phyloP scores from a whole-genome alignment of 805 yeast species.

The Candida railenensis region DNA sequence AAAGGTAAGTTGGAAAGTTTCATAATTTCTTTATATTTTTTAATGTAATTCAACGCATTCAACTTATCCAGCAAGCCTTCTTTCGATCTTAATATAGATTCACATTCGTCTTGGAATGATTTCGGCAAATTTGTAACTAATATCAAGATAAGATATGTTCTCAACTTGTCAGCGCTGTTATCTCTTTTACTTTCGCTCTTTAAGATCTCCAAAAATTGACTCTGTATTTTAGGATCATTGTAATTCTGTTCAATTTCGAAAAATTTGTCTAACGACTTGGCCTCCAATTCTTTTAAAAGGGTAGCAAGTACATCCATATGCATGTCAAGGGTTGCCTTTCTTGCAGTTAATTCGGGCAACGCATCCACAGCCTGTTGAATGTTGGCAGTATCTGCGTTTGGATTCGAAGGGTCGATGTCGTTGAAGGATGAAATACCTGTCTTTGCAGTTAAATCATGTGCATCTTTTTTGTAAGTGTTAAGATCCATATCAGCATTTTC shows the following conservation, averaged over 20 bases:
- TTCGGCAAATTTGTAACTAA: constrained; percentile 44
- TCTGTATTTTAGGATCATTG: constrained; percentile 56
- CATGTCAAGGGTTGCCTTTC: constrained; percentile 87
- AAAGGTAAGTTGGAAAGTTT: constrained; percentile 20
- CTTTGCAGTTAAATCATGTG: constrained; percentile 76
- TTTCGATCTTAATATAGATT: constrained; percentile 51
- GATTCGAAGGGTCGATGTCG: constrained; percentile 61
- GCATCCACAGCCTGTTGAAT: constrained; percentile 87
- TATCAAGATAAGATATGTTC: constrained; percentile 83
- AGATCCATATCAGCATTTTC: constrained; percentile 89
- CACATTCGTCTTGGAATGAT: constrained; percentile 51
- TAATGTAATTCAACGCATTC: constrained; percentile 67
- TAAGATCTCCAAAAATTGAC: constrained; percentile 59
- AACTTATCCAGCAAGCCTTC: constrained; percentile 52
- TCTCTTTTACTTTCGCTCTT: constrained; percentile 53
- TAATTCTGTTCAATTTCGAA: constrained; percentile 92
- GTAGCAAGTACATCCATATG: constrained; percentile 95
- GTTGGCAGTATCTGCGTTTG: constrained; percentile 57
- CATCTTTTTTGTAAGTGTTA: constrained; percentile 79
- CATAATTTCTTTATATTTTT: constrained; percentile 68
- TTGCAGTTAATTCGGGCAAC: constrained; percentile 86
- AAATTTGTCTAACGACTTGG: constrained; percentile 83
- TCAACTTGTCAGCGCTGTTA: constrained; percentile 72
- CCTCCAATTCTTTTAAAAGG: constrained; percentile 76
- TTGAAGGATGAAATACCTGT: constrained; percentile 71